Percentiles rank a stretch among this genome's conserved stretches.
These are phyloP conservation scores for Dalbergia oliveri DNA, from an alignment of 306 rosid genomes.

Conservation along the genomic window DNA sequence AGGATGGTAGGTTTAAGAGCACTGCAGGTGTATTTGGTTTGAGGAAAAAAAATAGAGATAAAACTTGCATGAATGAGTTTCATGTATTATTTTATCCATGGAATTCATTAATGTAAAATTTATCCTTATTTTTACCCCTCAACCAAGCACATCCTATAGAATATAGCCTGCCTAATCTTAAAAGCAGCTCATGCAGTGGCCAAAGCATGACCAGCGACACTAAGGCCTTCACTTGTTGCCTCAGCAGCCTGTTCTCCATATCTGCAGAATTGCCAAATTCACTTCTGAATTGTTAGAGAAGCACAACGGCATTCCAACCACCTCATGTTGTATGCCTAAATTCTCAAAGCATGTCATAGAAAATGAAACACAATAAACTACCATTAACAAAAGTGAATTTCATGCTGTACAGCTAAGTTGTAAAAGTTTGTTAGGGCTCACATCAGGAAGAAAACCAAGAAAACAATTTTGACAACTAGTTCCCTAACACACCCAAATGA, in stretches of 20 bases:
- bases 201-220: constrained; percentile 90
- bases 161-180: constrained; percentile 77
- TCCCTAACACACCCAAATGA: too few species aligned
- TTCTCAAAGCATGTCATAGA: constrained; percentile 16
- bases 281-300: constrained; percentile 34
- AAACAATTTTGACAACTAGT: background rate
- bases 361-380: background rate
- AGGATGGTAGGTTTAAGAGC: constrained; percentile 71
- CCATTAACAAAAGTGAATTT: background rate
- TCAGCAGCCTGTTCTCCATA: constrained; percentile 91
- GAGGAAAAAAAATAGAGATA: constrained; percentile 1
- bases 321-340: constrained; percentile 4
- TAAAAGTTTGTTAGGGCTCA: constrained; percentile 6
- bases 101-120: too few species aligned
- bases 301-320: constrained; percentile 15
- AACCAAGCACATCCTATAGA: too few species aligned
- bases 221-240: constrained; percentile 83
- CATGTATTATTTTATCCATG: too few species aligned
- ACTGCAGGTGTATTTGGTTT: constrained; percentile 65
- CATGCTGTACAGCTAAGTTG: background rate
- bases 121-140: too few species aligned
- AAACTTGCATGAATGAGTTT: too few species aligned
- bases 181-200: constrained; percentile 89
- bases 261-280: constrained; percentile 59
- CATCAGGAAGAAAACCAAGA: constrained; percentile 6